phyloP scores from a whole-genome alignment of 345 rosid genomes.

The Aegle marmelos region DNA sequence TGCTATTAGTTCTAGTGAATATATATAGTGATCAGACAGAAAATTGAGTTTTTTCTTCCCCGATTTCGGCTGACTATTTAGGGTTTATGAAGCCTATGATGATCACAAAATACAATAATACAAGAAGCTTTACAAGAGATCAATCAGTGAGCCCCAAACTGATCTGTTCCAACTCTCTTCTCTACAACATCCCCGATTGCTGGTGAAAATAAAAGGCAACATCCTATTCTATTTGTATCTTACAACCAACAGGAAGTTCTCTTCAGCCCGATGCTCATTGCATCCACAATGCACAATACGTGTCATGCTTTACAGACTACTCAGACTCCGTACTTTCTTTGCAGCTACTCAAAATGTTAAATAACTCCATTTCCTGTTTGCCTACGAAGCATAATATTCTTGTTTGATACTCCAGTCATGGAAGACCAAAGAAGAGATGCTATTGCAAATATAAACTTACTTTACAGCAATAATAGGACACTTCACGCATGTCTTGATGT shows the following conservation, averaged over 20 bases:
- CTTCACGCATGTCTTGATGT: conserved; percentile 49
- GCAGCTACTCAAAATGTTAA: not conserved
- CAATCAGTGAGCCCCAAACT: conserved; percentile 3
- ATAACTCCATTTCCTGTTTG: not conserved
- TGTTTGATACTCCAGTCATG: not conserved
- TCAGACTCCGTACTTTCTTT: not conserved
- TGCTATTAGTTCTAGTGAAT: not conserved
- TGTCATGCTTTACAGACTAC: conserved; percentile 24
- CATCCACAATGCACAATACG: conserved; percentile 16
- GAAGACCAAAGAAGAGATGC: not conserved
- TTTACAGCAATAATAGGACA: not conserved
- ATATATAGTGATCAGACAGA: not conserved
- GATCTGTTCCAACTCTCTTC: conserved; percentile 6
- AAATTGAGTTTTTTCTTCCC: not conserved
- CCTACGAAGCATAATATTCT: conserved; percentile 1
- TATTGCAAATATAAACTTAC: conserved; percentile 1
- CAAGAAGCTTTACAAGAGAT: conserved; percentile 31
- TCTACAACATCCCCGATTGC: not conserved
- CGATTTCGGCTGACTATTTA: not conserved
- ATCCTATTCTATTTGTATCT: conserved; percentile 21
- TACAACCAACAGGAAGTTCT: conserved; percentile 16
- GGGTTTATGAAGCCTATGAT: not conserved
- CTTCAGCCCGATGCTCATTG: conserved; percentile 1
- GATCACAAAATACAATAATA: conserved; percentile 9
- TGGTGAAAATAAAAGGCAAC: not conserved